phyloP scores from a whole-genome alignment of 768 basidiomycete genomes.

The Mycena chlorophos region DNA sequence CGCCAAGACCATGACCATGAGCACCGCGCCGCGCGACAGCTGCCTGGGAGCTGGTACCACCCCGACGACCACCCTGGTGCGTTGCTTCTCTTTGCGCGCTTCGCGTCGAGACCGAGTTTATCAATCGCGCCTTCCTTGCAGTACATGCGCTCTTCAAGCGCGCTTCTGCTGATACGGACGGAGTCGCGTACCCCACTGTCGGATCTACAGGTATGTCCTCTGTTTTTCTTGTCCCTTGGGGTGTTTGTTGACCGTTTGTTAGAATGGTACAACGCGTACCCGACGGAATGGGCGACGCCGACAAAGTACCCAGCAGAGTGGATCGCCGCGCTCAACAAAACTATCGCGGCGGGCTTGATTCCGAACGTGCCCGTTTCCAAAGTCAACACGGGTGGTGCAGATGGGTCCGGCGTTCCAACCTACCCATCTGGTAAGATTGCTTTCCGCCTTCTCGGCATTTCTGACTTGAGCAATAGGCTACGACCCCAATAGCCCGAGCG shows the following conservation, averaged over 20 bases:
- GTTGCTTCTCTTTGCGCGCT: background rate
- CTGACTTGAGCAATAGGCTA: background rate
- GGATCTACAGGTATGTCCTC: slow-evolving; percentile 5
- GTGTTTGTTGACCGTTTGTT: background rate
- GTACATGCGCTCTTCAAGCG: slow-evolving; percentile 61
- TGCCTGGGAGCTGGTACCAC: slow-evolving; percentile 62
- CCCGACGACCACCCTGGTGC: slow-evolving; percentile 44
- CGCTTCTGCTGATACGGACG: slow-evolving; percentile 39
- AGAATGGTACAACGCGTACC: slow-evolving; percentile 11
- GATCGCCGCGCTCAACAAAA: slow-evolving; percentile 51
- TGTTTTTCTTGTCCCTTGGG: background rate
- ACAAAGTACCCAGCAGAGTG: slow-evolving; percentile 8
- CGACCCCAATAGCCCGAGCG: slow-evolving; percentile 43
- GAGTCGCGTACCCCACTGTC: slow-evolving; percentile 8
- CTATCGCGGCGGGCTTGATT: slow-evolving; percentile 68
- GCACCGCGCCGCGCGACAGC: slow-evolving; percentile 19
- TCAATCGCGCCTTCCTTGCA: background rate
- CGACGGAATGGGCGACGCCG: background rate
- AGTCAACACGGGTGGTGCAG: slow-evolving; percentile 26
- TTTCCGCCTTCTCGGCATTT: background rate
- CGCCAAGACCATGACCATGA: background rate
- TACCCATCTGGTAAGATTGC: slow-evolving; percentile 41
- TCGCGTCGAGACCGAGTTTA: background rate
- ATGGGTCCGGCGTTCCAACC: slow-evolving; percentile 29
- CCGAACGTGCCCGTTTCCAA: slow-evolving; percentile 61